Evolutionary conservation across 768 basidiomycete species (phyloP).

Genomic region (Candolleomyces eurysporus): DNA sequence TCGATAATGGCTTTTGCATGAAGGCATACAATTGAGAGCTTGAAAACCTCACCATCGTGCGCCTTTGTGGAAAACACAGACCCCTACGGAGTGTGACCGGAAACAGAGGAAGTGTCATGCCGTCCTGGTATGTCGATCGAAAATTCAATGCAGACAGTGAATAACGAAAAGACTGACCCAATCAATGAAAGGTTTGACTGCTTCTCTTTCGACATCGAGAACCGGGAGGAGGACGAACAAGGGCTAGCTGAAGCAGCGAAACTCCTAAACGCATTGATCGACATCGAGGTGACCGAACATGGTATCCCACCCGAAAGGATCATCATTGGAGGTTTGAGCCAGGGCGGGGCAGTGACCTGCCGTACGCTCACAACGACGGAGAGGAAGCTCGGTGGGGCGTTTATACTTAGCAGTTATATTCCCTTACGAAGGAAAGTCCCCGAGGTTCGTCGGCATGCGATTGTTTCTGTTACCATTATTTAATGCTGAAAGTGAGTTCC

Average conservation of each 20-base stretch:
- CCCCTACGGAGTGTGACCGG: neutral
- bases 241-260: constrained; percentile 48
- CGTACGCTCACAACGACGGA: constrained; percentile 51
- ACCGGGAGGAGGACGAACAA: constrained; percentile 55
- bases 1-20: neutral
- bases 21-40: too few relatives aligned
- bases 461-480: neutral
- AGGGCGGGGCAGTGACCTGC: constrained; percentile 63
- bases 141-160: neutral
- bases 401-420: constrained; percentile 62
- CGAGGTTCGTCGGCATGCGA: constrained; percentile 32
- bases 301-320: constrained; percentile 58
- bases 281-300: constrained; percentile 49
- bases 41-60: too few relatives aligned
- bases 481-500: neutral
- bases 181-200: constrained; percentile 49
- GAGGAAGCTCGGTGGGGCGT: constrained; percentile 56
- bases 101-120: neutral
- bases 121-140: neutral
- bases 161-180: neutral
- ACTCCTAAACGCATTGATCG: constrained; percentile 55
- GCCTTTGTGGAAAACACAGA: neutral
- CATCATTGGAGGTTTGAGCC: constrained; percentile 73
- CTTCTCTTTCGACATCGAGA: constrained; percentile 40
- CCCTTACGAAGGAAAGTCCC: constrained; percentile 53